Evolutionary conservation across 108 stramenopile genomes (phyloP).

Genomic region (Fragilaria radians): DNA sequence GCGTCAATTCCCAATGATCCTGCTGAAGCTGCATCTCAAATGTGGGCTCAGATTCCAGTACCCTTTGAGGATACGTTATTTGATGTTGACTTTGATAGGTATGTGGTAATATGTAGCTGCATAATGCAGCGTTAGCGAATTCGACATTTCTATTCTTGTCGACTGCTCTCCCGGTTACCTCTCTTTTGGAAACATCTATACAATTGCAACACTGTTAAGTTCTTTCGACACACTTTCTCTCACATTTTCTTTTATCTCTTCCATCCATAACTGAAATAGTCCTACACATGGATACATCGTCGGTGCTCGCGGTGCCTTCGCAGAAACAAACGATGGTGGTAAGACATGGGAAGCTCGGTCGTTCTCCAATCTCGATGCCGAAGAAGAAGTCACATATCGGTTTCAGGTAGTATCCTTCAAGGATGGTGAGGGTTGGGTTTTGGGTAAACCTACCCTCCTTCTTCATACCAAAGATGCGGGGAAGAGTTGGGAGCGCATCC

Average conservation of each 20-base stretch:
- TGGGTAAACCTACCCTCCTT: conserved; percentile 92
- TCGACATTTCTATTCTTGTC: too few species aligned
- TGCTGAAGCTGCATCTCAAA: conserved; percentile 50
- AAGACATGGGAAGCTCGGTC: conserved; percentile 88
- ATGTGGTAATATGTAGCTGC: too few species aligned
- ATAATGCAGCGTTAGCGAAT: too few species aligned
- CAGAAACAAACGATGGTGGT: conserved; percentile 94
- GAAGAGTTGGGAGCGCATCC: conserved; percentile 94
- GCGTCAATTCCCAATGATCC: conserved; percentile 29
- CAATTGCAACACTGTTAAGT: too few species aligned
- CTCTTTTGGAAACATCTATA: neutral
- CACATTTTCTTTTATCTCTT: neutral
- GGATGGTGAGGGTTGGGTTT: conserved; percentile 92
- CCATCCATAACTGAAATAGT: too few species aligned
- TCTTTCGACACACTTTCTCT: neutral
- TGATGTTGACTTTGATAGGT: conserved; percentile 92
- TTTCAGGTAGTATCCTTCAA: conserved; percentile 84
- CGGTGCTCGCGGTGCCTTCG: conserved; percentile 93
- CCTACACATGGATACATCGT: conserved; percentile 93
- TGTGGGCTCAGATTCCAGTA: conserved; percentile 73
- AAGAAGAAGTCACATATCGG: conserved; percentile 92
- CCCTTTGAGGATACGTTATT: conserved; percentile 89
- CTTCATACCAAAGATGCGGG: conserved; percentile 92
- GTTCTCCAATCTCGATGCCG: conserved; percentile 93
- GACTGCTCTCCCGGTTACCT: neutral